Percentiles rank a stretch among this genome's conserved stretches.
phyloP scores from a whole-genome alignment of 2,329 filamentous ascomycete species.

The Scytalidium lignicola region DNA sequence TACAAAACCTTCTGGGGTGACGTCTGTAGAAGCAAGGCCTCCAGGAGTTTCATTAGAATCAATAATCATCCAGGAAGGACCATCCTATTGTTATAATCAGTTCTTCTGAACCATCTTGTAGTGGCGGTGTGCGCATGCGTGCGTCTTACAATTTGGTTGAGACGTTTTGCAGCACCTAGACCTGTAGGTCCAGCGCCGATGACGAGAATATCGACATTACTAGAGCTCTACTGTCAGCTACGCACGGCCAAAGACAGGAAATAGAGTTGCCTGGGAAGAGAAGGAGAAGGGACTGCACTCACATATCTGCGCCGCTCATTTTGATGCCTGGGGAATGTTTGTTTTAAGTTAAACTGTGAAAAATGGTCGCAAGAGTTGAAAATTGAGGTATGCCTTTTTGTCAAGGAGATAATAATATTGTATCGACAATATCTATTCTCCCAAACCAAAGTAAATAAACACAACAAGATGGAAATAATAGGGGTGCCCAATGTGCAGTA shows the following conservation, averaged over 20 bases:
- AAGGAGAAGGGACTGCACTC: constrained; percentile 6
- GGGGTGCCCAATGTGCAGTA: background rate
- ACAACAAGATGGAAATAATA: background rate
- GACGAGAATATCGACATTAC: constrained; percentile 92
- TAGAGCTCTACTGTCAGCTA: constrained; percentile 15
- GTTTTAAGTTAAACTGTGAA: background rate
- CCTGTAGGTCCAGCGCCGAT: constrained; percentile 97
- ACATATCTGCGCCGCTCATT: constrained; percentile 15
- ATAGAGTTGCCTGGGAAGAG: no score
- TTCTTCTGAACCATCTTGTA: constrained; percentile 3
- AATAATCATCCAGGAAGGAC: constrained; percentile 92
- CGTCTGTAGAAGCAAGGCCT: constrained; percentile 92
- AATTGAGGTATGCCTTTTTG: background rate
- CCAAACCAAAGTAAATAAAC: background rate
- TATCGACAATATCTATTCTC: background rate
- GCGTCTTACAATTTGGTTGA: constrained; percentile 77
- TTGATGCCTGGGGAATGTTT: constrained; percentile 3
- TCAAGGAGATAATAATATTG: background rate
- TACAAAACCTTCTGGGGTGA: constrained; percentile 95
- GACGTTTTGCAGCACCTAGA: constrained; percentile 94
- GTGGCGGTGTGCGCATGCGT: constrained; percentile 11
- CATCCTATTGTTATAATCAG: constrained; percentile 53
- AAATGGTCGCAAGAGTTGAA: background rate
- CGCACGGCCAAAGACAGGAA: no score
- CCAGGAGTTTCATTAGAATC: constrained; percentile 89